phyloP scores from a whole-genome alignment of 1,139 yeast species.

The Yamadazyma aaseri region DNA sequence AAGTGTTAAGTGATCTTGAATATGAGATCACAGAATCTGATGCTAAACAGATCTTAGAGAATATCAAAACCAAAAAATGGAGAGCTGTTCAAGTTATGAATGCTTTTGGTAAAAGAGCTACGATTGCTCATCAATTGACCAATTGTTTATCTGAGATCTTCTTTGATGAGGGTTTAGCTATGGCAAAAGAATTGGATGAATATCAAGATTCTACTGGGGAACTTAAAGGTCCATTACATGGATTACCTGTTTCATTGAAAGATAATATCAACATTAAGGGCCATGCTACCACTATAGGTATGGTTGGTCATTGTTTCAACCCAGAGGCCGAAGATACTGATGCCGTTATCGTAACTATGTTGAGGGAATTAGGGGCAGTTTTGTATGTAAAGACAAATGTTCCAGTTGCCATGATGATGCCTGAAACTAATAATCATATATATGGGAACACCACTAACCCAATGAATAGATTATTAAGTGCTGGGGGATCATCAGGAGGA shows the following conservation, averaged over 20 bases:
- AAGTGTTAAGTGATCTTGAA: slow-evolving; percentile 27
- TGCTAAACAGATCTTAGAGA: slow-evolving; percentile 33
- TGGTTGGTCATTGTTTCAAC: slow-evolving; percentile 30
- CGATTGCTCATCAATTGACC: slow-evolving; percentile 46
- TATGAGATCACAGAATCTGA: slow-evolving; percentile 35
- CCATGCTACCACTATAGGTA: slow-evolving; percentile 51
- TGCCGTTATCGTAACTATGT: slow-evolving; percentile 24
- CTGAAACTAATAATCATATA: slow-evolving; percentile 35
- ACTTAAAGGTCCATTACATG: slow-evolving; percentile 40
- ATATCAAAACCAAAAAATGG: slow-evolving; percentile 30
- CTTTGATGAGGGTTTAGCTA: slow-evolving; percentile 30
- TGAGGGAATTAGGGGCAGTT: slow-evolving; percentile 32
- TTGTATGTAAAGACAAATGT: slow-evolving; percentile 34
- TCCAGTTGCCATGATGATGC: slow-evolving; percentile 41
- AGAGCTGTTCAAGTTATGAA: slow-evolving; percentile 22
- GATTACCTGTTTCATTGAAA: slow-evolving; percentile 74
- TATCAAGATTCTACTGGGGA: slow-evolving; percentile 24
- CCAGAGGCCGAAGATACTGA: slow-evolving; percentile 30
- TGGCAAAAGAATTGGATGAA: slow-evolving; percentile 29
- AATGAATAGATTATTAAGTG: slow-evolving; percentile 26
- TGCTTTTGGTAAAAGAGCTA: slow-evolving; percentile 39
- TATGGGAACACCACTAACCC: slow-evolving; percentile 36
- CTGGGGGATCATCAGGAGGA: slow-evolving; percentile 41
- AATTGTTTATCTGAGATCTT: slow-evolving; percentile 36
- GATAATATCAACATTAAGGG: slow-evolving; percentile 55